Evolutionary conservation across 2,329 filamentous ascomycete species (phyloP).

Genomic region (Penicillium oxalicum): DNA sequence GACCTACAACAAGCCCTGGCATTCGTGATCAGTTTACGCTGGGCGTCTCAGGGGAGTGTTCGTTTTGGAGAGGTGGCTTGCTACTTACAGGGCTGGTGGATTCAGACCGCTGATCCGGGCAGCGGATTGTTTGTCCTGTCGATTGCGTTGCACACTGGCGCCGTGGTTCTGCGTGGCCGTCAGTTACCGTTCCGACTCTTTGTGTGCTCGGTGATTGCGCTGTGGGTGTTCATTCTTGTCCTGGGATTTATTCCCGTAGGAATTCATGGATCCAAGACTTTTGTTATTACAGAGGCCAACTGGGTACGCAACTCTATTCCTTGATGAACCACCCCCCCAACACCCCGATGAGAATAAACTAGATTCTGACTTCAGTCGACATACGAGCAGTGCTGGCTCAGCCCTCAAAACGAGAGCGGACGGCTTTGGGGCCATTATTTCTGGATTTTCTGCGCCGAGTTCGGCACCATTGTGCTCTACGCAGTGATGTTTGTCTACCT

Average conservation of each 20-base stretch:
- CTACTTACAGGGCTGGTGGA: conserved; percentile 47
- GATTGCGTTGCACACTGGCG: conserved; percentile 49
- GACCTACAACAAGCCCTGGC: conserved; percentile 47
- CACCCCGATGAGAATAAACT: no score
- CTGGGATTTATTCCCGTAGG: conserved; percentile 45
- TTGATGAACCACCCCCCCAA: not conserved
- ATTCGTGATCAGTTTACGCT: conserved; percentile 43
- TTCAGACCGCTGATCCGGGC: conserved; percentile 47
- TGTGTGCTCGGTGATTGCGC: conserved; percentile 35
- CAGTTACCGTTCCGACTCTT: conserved; percentile 43
- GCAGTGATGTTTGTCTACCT: conserved; percentile 45
- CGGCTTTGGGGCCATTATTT: conserved; percentile 49
- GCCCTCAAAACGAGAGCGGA: conserved; percentile 38
- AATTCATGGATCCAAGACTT: conserved; percentile 37
- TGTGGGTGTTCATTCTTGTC: conserved; percentile 44
- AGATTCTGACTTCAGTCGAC: not conserved
- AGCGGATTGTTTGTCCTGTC: conserved; percentile 48
- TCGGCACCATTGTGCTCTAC: conserved; percentile 47
- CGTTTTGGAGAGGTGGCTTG: conserved; percentile 41
- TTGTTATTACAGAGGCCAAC: conserved; percentile 44
- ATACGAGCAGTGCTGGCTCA: conserved; percentile 45
- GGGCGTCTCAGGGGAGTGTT: conserved; percentile 39
- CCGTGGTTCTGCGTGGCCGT: conserved; percentile 44
- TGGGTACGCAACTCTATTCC: conserved; percentile 35
- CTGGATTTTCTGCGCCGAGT: conserved; percentile 51